Evolutionary conservation across 106 monocot genomes (phyloP), one percentile per base, ranked within the genome.

Genomic region (Vanilla planifolia): DNA sequence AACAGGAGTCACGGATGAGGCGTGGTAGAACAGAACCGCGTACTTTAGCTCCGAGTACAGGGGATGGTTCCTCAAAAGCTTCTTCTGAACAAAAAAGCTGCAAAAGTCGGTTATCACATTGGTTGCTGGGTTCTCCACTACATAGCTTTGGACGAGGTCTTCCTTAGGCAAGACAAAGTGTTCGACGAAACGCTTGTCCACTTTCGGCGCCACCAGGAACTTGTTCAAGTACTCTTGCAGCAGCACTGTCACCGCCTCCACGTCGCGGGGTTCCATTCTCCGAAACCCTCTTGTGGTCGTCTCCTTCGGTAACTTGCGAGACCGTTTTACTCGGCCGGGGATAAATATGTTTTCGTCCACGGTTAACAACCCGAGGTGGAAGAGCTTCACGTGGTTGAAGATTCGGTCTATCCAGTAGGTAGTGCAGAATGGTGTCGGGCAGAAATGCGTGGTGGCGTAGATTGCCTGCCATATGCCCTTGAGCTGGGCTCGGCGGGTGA

Each of bases 91-190:
- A 33, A 83, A 83, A 48, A 89, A 89, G 79, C 88, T 89, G 59
- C 83, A 83, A 41, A 89, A 89, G 48, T 89, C 88, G 1, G 88
- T 89, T 33, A 89, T 45, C n/a, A 80, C 77, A 32, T 70, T 73
- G 0, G 79, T 76, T 22, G 67, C 76, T 1, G 77, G 80, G 48
- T 62, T 67, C 74, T 89, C 88, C 0, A 89, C 88, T 44, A 89
- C 16, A 60, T 51, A 89, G 57, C 88, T 80, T 35, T 89, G 79
- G 8, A 89, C 74, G 15, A 89, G 80, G 53, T 80, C 51, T 64
- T 83, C 80, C 45, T n/a, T 8, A 0, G 88, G 88, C 1, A 89
- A 69, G 33, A 89, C 68, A 80, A 83, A 89, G 34, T 89, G 83
- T 59, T 75, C 73, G 14, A 89, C 88, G 48, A 80, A 83, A 45